phyloP scores from a whole-genome alignment of 805 yeast species.

The Lachancea thermotolerans region DNA sequence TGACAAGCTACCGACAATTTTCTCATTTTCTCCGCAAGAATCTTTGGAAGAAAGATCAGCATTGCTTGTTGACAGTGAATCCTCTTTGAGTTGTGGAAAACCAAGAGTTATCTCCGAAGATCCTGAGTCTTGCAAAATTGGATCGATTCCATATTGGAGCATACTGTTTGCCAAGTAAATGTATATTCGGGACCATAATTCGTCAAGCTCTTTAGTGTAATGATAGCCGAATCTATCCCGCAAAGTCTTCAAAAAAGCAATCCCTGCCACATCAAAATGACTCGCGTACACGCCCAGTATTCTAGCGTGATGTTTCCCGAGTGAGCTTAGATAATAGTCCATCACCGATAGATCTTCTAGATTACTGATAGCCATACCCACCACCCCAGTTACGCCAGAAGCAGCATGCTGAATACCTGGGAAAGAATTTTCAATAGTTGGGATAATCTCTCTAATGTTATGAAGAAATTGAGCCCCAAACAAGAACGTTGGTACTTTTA shows the following conservation, averaged over 20 bases:
- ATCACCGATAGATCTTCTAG: slow-evolving; percentile 52
- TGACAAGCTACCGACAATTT: neutral
- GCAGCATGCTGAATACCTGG: slow-evolving; percentile 78
- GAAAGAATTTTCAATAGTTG: slow-evolving; percentile 53
- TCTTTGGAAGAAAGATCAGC: neutral
- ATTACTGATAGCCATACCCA: slow-evolving; percentile 58
- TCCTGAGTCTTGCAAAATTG: slow-evolving; percentile 17
- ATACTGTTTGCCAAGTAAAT: slow-evolving; percentile 62
- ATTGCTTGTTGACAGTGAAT: neutral
- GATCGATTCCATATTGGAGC: slow-evolving; percentile 43
- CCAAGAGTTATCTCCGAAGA: neutral
- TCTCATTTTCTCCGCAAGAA: neutral
- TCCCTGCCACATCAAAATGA: slow-evolving; percentile 66
- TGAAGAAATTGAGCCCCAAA: slow-evolving; percentile 74
- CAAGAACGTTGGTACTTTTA: slow-evolving; percentile 38
- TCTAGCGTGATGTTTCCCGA: slow-evolving; percentile 72
- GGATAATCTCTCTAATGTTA: slow-evolving; percentile 55
- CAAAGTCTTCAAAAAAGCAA: slow-evolving; percentile 60
- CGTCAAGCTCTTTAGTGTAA: slow-evolving; percentile 55
- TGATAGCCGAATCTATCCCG: slow-evolving; percentile 49
- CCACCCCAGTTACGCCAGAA: slow-evolving; percentile 71
- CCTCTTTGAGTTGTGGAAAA: neutral
- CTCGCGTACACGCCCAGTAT: slow-evolving; percentile 65
- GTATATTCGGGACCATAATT: slow-evolving; percentile 65
- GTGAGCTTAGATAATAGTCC: slow-evolving; percentile 50